Conservation (phyloP, 805 yeast species). For the Wickerhamiella sorbophila region DNA sequence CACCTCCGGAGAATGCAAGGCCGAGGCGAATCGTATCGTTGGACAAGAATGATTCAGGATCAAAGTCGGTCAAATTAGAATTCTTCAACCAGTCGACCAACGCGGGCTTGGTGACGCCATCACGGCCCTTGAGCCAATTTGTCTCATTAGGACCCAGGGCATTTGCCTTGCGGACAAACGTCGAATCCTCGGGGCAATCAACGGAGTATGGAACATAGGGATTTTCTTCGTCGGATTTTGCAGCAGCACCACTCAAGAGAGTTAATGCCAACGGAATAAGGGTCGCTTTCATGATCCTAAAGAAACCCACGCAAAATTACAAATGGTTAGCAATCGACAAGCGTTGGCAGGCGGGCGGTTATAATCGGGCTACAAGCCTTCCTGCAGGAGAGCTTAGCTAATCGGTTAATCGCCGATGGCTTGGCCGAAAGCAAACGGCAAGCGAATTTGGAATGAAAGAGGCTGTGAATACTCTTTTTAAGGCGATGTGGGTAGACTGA, state of each 20-base stretch:
- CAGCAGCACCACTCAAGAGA: slow-evolving; percentile 4
- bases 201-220: slow-evolving; percentile 34
- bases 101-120: slow-evolving; percentile 26
- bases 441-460: too few species aligned
- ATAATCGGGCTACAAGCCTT: too few species aligned
- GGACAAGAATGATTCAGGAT: slow-evolving; percentile 25
- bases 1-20: slow-evolving; percentile 66
- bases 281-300: slow-evolving; percentile 1
- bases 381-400: slow-evolving; percentile 3
- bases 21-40: slow-evolving; percentile 34
- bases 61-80: slow-evolving; percentile 35
- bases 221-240: slow-evolving; percentile 23
- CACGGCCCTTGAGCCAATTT: slow-evolving; percentile 22
- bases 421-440: too few species aligned
- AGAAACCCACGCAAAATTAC: not conserved
- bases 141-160: slow-evolving; percentile 19
- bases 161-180: slow-evolving; percentile 23
- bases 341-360: too few species aligned
- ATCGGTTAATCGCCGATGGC: too few species aligned
- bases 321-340: not conserved
- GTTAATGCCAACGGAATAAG: not conserved
- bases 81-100: slow-evolving; percentile 32
- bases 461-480: too few species aligned
- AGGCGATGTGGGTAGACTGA: too few species aligned
- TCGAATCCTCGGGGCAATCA: slow-evolving; percentile 29